Base-by-base conservation (phyloP, 1,284 basidiomycete genomes). In the Cutaneotrichosporon cutaneum region DNA sequence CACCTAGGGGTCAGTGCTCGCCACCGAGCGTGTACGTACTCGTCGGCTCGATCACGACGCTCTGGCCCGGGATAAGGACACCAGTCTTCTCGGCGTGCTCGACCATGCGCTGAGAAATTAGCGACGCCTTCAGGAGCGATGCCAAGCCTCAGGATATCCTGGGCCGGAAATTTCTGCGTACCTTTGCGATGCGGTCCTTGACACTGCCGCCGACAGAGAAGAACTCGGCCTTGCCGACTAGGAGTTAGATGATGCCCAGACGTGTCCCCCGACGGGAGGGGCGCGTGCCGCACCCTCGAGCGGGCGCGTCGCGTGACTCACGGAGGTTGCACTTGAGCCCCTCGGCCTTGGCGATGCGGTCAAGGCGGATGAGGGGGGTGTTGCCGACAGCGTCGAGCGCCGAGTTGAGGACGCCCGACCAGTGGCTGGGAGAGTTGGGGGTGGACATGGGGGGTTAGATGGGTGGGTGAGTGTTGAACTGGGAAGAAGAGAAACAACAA, bases 151-250 rank as follows among this genome's bases (percentile, higher is more conserved):
- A 60, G 45, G 10, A 36, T 36, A 35, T 39, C 24, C 14, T 22
- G 27, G 8, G 18, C 4, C 30, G 18, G 30, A 18, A 18, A 35
- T n/a, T 21, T 26, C 16, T 45, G 59, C 61, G 42, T 26, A 82
- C 82, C 70, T 94, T 94, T 26, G 92, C 93, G 65, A 97, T 96
- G 63, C 94, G 84, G 76, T 98, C 95, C 82, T 99, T 99, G 67
- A 97, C 89, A 4, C 90, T 93, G 1, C 95, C 95, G 13, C 95
- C 95, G 2, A 87, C 88, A 26, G 92, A 95, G 72, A 91, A 86
- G 77, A 86, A 96, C 73, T 99, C 95, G 52, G 90, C 84, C 80
- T 97, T 97, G 32, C 85, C 94, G 73, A 96, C 90, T 93, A 64
- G 27, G 16, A 27, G 54, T 54, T 36, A 54, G 52, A 16, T 32